These are phyloP conservation scores for Neonectria ditissima DNA, from an alignment of 2,329 filamentous ascomycete genomes.

Conservation along the genomic window DNA sequence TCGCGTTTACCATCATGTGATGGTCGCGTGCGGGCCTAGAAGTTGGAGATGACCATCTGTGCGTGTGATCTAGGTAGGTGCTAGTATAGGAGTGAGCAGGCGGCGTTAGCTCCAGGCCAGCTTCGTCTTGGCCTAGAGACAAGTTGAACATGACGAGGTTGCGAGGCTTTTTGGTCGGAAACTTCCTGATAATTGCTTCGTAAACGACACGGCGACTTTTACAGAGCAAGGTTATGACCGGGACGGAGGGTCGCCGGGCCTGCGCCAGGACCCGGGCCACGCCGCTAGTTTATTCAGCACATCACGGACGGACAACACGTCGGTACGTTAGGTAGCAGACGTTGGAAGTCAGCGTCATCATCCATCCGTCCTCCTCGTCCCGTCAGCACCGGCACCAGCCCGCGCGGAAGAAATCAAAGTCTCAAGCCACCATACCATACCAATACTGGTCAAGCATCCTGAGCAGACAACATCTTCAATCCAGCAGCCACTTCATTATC, in stretches of 20 bases:
- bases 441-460: no score
- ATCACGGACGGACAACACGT: no score
- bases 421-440: background rate
- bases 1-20: background rate
- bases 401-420: background rate
- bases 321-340: no score
- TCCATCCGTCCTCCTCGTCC: background rate
- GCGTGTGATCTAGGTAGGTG: background rate
- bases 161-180: background rate
- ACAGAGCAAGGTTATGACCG: background rate
- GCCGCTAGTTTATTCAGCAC: no score
- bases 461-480: background rate
- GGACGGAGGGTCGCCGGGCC: background rate
- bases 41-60: conserved; percentile 9
- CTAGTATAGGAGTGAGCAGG: background rate
- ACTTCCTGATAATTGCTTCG: no score
- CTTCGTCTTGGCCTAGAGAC: background rate
- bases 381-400: background rate
- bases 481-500: background rate
- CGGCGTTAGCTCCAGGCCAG: conserved; percentile 4
- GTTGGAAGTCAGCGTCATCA: no score
- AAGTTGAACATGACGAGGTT: conserved; percentile 11
- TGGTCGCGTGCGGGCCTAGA: background rate
- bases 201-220: background rate
- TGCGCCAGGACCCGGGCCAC: no score